phyloP scores from a whole-genome alignment of 352 stramenopile species.

The Labyrinthula sp. region DNA sequence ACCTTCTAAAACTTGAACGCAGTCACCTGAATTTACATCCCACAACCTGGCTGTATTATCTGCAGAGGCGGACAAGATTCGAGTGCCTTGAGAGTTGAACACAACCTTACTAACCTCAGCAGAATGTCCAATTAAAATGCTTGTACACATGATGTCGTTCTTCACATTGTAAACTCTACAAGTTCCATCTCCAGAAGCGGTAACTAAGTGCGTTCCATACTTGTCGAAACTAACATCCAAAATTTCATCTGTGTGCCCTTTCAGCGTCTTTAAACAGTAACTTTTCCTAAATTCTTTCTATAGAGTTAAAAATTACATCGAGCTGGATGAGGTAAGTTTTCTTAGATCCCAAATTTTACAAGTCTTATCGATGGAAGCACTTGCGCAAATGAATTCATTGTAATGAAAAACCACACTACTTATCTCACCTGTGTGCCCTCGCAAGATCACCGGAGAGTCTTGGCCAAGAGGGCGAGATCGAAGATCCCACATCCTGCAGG shows the following conservation, averaged over 20 bases:
- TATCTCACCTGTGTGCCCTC: conserved; percentile 77
- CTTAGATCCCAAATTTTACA: conserved; percentile 64
- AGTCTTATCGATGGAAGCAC: conserved; percentile 72
- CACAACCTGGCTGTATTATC: conserved; percentile 76
- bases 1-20: conserved; percentile 70
- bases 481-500: conserved; percentile 54
- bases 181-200: conserved; percentile 67
- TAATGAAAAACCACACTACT: conserved; percentile 81
- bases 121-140: conserved; percentile 77
- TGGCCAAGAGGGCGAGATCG: no score
- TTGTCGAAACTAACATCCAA: conserved; percentile 77
- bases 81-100: conserved; percentile 80
- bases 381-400: conserved; percentile 64
- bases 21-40: conserved; percentile 76
- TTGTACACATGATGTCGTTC: conserved; percentile 74
- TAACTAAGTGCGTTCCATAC: conserved; percentile 77
- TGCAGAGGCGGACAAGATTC: conserved; percentile 70
- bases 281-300: conserved; percentile 45
- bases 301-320: not conserved
- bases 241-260: conserved; percentile 80
- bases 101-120: conserved; percentile 74
- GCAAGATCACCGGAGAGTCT: conserved; percentile 64
- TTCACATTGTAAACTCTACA: conserved; percentile 74
- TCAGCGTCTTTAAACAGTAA: conserved; percentile 68
- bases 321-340: no score